These are phyloP conservation scores for Lasiosphaeria miniovina DNA, from an alignment of 495 filamentous ascomycete species.

Conservation along the genomic window DNA sequence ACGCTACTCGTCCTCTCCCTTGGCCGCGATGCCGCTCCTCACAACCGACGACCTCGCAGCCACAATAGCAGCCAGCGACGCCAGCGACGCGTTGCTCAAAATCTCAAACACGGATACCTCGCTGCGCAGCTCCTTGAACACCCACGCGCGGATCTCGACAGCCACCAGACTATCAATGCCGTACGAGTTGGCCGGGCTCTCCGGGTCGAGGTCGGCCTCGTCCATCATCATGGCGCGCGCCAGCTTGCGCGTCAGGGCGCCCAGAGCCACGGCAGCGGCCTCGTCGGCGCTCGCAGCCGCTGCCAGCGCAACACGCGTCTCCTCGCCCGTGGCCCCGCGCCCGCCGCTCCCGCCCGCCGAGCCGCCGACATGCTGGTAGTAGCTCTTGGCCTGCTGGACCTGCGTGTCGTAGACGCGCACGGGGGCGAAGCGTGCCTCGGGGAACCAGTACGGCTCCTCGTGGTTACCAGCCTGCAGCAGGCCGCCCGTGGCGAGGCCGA, in stretches of 20 bases:
- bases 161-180: slow-evolving; percentile 58
- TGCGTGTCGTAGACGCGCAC: slow-evolving; percentile 25
- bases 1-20: too few species aligned
- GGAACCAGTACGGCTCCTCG: slow-evolving; percentile 31
- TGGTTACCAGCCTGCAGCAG: slow-evolving; percentile 24
- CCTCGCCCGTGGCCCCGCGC: too few species aligned
- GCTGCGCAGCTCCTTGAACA: slow-evolving; percentile 42
- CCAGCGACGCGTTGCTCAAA: too few species aligned
- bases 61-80: too few species aligned
- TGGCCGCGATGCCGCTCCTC: too few species aligned
- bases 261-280: slow-evolving; percentile 21
- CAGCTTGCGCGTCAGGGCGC: slow-evolving; percentile 28
- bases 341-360: too few species aligned
- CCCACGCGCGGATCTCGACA: slow-evolving; percentile 57
- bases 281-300: slow-evolving; percentile 4
- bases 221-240: slow-evolving; percentile 30
- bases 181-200: slow-evolving; percentile 34
- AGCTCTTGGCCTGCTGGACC: slow-evolving; percentile 2
- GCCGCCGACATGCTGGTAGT: too few species aligned
- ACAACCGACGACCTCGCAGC: too few species aligned
- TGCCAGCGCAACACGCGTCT: slow-evolving; percentile 1
- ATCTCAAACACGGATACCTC: slow-evolving; percentile 50
- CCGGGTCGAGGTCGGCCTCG: slow-evolving; percentile 29
- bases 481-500: slow-evolving; percentile 30
- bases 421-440: slow-evolving; percentile 32